Evolutionary conservation across 2,329 filamentous ascomycete genomes (phyloP).

Genomic region (Sarocladiaceae sp.): DNA sequence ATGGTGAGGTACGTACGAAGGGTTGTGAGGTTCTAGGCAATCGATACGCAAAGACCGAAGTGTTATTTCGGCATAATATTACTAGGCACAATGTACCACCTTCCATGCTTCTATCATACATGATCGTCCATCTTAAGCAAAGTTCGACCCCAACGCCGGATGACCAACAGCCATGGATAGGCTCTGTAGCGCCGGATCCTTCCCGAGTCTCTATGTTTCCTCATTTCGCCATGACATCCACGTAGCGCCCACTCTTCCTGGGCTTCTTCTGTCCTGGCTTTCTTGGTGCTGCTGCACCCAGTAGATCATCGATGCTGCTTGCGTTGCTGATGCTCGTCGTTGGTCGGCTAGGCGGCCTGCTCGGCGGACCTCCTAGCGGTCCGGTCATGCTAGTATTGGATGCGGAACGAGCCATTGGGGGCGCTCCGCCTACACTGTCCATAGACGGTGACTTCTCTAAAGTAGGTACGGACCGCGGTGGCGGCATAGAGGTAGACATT

Average conservation of each 20-base stretch:
- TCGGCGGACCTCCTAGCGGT: conserved; percentile 24
- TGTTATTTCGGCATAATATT: conserved; percentile 2
- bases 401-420: conserved; percentile 40
- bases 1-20: too few species aligned
- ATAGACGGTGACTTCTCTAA: conserved; percentile 28
- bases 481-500: conserved; percentile 21
- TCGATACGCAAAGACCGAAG: not conserved
- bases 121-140: not conserved
- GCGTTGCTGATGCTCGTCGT: conserved; percentile 80
- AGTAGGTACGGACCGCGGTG: conserved; percentile 23
- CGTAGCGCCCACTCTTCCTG: conserved; percentile 82
- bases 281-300: conserved; percentile 66
- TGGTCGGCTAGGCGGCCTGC: conserved; percentile 60
- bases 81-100: not conserved
- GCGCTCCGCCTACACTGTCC: conserved; percentile 28
- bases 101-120: conserved; percentile 1
- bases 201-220: not conserved
- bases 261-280: conserved; percentile 60
- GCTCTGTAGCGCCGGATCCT: not conserved
- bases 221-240: conserved; percentile 86
- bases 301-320: conserved; percentile 89
- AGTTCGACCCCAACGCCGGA: not conserved
- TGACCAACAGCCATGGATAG: not conserved
- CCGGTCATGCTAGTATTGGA: conserved; percentile 38
- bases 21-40: not conserved